Evolutionary conservation across 768 basidiomycete species (phyloP), one percentile per base, ranked within the genome.

Genomic region (Pisolithus tinctorius): DNA sequence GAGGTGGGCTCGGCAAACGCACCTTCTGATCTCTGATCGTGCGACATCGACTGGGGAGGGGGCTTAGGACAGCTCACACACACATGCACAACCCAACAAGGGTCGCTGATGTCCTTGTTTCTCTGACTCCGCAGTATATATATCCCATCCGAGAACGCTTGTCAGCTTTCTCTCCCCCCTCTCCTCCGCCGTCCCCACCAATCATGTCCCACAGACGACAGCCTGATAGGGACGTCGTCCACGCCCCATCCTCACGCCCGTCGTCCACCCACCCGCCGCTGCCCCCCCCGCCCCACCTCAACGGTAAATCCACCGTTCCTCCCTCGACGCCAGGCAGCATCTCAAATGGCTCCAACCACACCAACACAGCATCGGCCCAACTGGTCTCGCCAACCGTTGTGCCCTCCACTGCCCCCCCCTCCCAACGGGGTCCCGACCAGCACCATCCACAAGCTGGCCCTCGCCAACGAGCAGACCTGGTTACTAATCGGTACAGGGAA

Each of bases 401-500:
- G 0, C 34, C 34, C 26, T 69, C 70, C 30, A 71, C 55, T 40
- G 49, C 50, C 2, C 58, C 69, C n/a, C 0, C 55, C 63, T 1
- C 58, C 63, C 23, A 63, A 62, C 45, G 65, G 65, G 26, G 60
- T 55, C 48, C 49, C 67, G 9, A 70, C 65, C 36, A 68, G 66
- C 54, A 79, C 83, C 48, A 81, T 89, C 53, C 81, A 86, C 69
- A 89, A 89, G 56, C 78, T 96, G 48, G 82, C 86, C 20, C 73
- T 77, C 34, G 90, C 93, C 47, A 95, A 96, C 69, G 93, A 95
- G 65, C 86, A 91, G 69, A 95, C 93, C 40, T 96, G 93, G 93
- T 81, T 93, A 55, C 73, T 94, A 60, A 93, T 95, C 67, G 93
- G 93, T 90, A 7, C 17, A 56, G 45, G n/a, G 54, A 9, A 42